A percentile compares a stretch with the other conserved stretches of the same genome.
phyloP scores from a whole-genome alignment of 177 flowering plant species.

The Vitis hybrid region DNA sequence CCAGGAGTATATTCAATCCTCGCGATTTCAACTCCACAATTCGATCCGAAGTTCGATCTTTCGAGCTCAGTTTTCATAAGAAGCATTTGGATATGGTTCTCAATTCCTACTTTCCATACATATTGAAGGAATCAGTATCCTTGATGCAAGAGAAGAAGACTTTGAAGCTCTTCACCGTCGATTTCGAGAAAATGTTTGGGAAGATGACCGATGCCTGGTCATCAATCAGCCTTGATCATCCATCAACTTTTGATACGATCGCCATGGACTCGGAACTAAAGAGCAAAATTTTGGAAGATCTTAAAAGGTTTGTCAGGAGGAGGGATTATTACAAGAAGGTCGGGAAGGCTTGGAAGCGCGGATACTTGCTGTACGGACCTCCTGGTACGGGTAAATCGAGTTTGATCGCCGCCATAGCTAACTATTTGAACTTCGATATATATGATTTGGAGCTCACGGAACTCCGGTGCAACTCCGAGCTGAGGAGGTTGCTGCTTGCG shows the following conservation, averaged over 20 bases:
- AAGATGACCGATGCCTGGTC: constrained; percentile 17
- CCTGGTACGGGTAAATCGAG: constrained; percentile 42
- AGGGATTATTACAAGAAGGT: constrained; percentile 30
- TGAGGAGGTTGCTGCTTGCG: constrained; percentile 20
- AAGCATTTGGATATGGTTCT: constrained; percentile 24
- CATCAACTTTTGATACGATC: constrained; percentile 36
- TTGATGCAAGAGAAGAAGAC: constrained; percentile 32
- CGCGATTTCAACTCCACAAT: not conserved
- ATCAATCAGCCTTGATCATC: constrained; percentile 29
- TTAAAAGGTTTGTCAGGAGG: constrained; percentile 31
- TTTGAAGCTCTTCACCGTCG: constrained; percentile 29
- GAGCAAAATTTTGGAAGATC: constrained; percentile 24
- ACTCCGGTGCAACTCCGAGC: constrained; percentile 15
- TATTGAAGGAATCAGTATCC: constrained; percentile 16
- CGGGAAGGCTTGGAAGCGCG: constrained; percentile 47
- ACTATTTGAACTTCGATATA: constrained; percentile 28
- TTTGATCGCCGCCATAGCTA: constrained; percentile 43
- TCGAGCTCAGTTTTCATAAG: constrained; percentile 34
- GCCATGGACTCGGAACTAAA: constrained; percentile 36
- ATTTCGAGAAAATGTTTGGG: constrained; percentile 7
- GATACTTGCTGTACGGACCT: constrained; percentile 33
- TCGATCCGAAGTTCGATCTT: constrained; percentile 17
- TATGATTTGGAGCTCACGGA: constrained; percentile 28
- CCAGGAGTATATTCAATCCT: constrained; percentile 3
- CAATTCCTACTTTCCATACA: constrained; percentile 30